Conservation (phyloP, 768 basidiomycete species). For the Leccinum boreale region DNA sequence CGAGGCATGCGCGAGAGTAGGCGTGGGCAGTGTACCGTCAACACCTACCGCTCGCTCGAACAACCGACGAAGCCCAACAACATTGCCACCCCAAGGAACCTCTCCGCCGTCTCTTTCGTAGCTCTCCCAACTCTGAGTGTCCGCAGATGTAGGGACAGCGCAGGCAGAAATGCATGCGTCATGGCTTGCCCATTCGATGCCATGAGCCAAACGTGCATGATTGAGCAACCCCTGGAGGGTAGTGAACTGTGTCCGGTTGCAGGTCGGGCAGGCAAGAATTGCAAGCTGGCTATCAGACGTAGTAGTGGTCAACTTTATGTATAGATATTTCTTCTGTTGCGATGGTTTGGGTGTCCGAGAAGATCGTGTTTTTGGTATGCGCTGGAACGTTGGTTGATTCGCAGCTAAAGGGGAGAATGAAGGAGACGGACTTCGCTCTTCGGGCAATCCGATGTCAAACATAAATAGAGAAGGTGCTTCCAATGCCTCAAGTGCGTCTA, state of each 20-base stretch:
- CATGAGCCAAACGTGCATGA: slow-evolving; percentile 48
- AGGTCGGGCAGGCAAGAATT: slow-evolving; percentile 41
- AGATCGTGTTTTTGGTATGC: slow-evolving; percentile 25
- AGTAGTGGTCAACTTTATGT: slow-evolving; percentile 34
- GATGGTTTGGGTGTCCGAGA: slow-evolving; percentile 26
- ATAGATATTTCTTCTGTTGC: slow-evolving; percentile 38
- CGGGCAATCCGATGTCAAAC: slow-evolving; percentile 24
- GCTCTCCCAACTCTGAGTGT: slow-evolving; percentile 33
- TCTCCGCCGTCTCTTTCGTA: slow-evolving; percentile 40
- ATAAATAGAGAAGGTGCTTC: slow-evolving; percentile 39
- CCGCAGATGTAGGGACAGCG: slow-evolving; percentile 34
- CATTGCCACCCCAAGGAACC: slow-evolving; percentile 29
- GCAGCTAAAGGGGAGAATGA: slow-evolving; percentile 17
- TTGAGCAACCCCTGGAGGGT: slow-evolving; percentile 52
- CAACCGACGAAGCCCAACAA: slow-evolving; percentile 45
- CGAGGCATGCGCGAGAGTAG: not conserved
- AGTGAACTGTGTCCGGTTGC: slow-evolving; percentile 45
- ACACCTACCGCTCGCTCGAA: slow-evolving; percentile 51
- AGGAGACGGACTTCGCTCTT: slow-evolving; percentile 24
- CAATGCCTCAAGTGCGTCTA: slow-evolving; percentile 40
- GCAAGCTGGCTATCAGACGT: slow-evolving; percentile 29
- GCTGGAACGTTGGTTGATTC: slow-evolving; percentile 13
- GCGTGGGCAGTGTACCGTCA: slow-evolving; percentile 19
- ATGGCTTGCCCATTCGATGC: slow-evolving; percentile 47
- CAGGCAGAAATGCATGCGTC: slow-evolving; percentile 49